Base-by-base conservation (phyloP, 2,329 filamentous ascomycete species). In the Rutstroemia sp. region DNA sequence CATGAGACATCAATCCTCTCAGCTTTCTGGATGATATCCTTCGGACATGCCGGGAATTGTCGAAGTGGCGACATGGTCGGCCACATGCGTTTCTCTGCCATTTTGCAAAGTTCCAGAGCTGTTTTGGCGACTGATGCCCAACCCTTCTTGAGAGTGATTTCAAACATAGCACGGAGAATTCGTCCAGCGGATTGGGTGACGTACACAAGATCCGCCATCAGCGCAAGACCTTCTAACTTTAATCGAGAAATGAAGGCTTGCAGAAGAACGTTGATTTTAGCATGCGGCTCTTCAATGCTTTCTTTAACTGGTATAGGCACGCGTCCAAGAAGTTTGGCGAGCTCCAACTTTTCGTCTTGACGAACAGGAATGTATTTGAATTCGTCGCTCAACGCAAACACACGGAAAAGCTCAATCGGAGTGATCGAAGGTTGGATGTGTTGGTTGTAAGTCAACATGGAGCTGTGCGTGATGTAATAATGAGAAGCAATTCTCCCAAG, bases 81-180 rank as follows among this genome's bases (percentile, higher is more conserved):
- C 94, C 94, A 99, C 95, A 99, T 99, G 50, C 95, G 83, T 78
- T 96, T 96, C 76, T 99, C 94, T 0, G 92, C 94, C 90, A 96
- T 97, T 76, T 99, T 99, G 75, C 95, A 99, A 53, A 99, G 80
- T 65, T 96, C 89, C 44, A 99, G 77, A 0, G 94, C 92, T 60
- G 88, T 90, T 75, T 94, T 96, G 8, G 94, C 89, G 3, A 97
- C 94, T 16, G 85, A 87, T 0, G 94, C 84, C 92, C 92, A 99
- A 37, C 92, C 92, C 73, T 96, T 96, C 75, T 92, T 95, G 63
- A 99, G 75, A n/a, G 89, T 87, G 54, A 99, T 97, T 73, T 99
- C 95, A 63, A 97, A 99, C 50, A 99, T 87, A 0, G 94, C 94
- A 56, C 94, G 85, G 47, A 99, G 76, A 64, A 99, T 96, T 80